Evolutionary conservation across 805 yeast genomes (phyloP).

Genomic region (Starmerella vitae): DNA sequence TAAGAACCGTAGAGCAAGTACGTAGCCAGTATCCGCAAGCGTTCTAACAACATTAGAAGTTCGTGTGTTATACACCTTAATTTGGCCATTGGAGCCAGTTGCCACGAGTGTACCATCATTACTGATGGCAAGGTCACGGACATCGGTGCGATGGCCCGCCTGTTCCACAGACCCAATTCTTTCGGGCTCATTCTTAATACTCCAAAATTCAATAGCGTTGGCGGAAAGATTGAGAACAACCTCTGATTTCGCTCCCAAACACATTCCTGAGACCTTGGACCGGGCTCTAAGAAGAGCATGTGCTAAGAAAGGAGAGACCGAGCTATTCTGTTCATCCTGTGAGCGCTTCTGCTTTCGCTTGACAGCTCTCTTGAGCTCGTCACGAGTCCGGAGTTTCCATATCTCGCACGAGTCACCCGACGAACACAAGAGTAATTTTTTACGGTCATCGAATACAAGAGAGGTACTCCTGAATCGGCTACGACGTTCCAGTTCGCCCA

Average conservation of each 20-base stretch:
- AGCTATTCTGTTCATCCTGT: constrained; percentile 34
- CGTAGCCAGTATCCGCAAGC: constrained; percentile 69
- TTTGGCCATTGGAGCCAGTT: constrained; percentile 78
- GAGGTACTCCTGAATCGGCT: constrained; percentile 19
- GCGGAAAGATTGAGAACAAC: constrained; percentile 52
- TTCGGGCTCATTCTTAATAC: constrained; percentile 27
- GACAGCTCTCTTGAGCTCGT: constrained; percentile 67
- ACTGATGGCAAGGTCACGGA: constrained; percentile 70
- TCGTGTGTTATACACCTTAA: constrained; percentile 77
- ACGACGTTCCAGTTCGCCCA: constrained; percentile 60
- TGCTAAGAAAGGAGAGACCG: constrained; percentile 39
- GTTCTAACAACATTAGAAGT: constrained; percentile 69
- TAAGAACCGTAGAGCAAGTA: constrained; percentile 62
- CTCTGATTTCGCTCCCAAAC: constrained; percentile 39
- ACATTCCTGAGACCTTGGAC: constrained; percentile 20
- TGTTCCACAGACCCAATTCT: constrained; percentile 46
- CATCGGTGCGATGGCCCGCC: constrained; percentile 81
- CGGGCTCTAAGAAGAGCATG: constrained; percentile 48
- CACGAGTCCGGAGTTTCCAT: constrained; percentile 59
- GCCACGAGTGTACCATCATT: constrained; percentile 68
- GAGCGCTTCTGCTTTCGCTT: constrained; percentile 66
- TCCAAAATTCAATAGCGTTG: constrained; percentile 62
- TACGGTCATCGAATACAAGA: constrained; percentile 3
- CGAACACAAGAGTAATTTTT: constrained; percentile 29
- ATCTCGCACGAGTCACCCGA: constrained; percentile 73